Percentiles rank a stretch among this genome's conserved stretches.
These are phyloP conservation scores for Kodamaea nitidulidarum DNA, from an alignment of 805 yeast genomes.

Conservation along the genomic window DNA sequence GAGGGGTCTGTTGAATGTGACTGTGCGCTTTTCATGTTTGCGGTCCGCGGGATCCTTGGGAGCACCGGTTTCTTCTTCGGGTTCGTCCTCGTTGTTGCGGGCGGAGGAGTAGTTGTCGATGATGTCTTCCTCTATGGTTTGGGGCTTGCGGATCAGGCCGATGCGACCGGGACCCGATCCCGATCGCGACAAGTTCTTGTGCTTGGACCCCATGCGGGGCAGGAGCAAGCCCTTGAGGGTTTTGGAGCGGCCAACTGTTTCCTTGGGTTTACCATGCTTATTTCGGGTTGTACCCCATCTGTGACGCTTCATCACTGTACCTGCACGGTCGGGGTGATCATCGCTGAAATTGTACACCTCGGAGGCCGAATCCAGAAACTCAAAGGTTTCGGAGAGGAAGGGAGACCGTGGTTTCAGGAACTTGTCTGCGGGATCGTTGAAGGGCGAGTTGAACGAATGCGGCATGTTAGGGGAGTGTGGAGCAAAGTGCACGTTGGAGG, in stretches of 20 bases:
- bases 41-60: slow-evolving; percentile 30
- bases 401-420: slow-evolving; percentile 21
- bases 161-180: slow-evolving; percentile 11
- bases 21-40: slow-evolving; percentile 36
- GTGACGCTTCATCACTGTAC: slow-evolving; percentile 65
- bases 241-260: slow-evolving; percentile 50
- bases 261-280: slow-evolving; percentile 61
- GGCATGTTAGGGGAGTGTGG: not conserved
- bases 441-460: slow-evolving; percentile 1
- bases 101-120: slow-evolving; percentile 20
- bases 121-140: slow-evolving; percentile 22
- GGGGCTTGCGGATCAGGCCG: slow-evolving; percentile 16
- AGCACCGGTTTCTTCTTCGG: slow-evolving; percentile 18
- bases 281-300: slow-evolving; percentile 91
- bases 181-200: not conserved
- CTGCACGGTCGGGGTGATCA: slow-evolving; percentile 19
- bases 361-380: slow-evolving; percentile 8
- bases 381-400: slow-evolving; percentile 19
- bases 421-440: not conserved
- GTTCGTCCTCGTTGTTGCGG: slow-evolving; percentile 5
- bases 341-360: slow-evolving; percentile 17
- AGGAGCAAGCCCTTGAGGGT: slow-evolving; percentile 47
- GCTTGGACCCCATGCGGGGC: slow-evolving; percentile 5
- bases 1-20: slow-evolving; percentile 56
- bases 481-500: not conserved